Evolutionary conservation across 306 rosid genomes (phyloP).

Genomic region (Cicer yamashitae): DNA sequence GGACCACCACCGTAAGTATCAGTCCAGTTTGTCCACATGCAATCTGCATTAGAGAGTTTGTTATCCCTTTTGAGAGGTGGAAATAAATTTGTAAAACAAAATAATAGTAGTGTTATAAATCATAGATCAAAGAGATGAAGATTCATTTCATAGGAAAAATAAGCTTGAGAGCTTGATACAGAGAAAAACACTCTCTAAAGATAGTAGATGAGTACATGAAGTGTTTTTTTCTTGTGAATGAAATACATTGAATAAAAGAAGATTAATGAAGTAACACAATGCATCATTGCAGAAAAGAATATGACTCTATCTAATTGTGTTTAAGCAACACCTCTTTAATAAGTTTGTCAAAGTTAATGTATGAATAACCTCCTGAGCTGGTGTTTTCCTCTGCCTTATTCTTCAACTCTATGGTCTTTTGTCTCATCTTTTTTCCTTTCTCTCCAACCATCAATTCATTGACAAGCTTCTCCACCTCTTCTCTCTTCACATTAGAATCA

Average conservation of each 20-base stretch:
- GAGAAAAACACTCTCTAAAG: neutral
- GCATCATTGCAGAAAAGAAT: neutral
- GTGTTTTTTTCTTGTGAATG: neutral
- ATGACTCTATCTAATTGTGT: neutral
- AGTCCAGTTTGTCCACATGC: too few species aligned
- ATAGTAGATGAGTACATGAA: too few species aligned
- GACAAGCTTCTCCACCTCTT: slow-evolving; percentile 32
- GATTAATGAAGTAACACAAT: neutral
- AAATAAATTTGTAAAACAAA: too few species aligned
- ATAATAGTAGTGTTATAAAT: neutral
- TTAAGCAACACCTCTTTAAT: slow-evolving; percentile 32
- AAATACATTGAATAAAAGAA: neutral
- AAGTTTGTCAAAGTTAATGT: slow-evolving; percentile 37
- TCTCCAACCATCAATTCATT: slow-evolving; percentile 45
- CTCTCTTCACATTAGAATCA: slow-evolving; percentile 32
- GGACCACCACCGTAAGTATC: too few species aligned
- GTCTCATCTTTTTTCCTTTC: slow-evolving; percentile 41
- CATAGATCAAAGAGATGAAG: neutral
- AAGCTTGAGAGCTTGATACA: neutral
- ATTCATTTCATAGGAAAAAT: neutral
- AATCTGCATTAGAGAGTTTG: too few species aligned
- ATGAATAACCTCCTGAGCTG: slow-evolving; percentile 29
- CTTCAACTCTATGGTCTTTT: slow-evolving; percentile 27
- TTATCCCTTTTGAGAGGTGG: too few species aligned
- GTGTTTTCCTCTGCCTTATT: slow-evolving; percentile 23